phyloP scores from a whole-genome alignment of 116 monocot species.

The Zostera marina region DNA sequence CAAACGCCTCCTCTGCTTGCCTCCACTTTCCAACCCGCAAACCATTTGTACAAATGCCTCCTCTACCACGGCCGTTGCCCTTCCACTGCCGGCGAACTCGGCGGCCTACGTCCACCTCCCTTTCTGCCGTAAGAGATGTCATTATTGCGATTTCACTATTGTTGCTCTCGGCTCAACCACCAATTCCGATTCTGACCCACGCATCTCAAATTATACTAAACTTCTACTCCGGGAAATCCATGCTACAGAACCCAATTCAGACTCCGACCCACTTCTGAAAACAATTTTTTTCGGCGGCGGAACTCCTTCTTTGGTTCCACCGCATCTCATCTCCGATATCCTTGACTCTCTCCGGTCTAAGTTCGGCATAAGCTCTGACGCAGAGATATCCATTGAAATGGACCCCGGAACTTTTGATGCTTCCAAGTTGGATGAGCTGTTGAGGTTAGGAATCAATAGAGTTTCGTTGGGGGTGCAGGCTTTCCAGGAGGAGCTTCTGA shows the following conservation, averaged over 20 bases:
- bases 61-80: neutral
- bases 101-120: constrained; percentile 90
- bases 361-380: constrained; percentile 22
- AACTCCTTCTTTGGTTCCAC: constrained; percentile 82
- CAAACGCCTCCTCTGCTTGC: neutral
- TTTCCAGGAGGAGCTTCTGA: constrained; percentile 77
- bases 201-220: constrained; percentile 57
- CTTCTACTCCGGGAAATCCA: constrained; percentile 66
- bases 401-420: constrained; percentile 86
- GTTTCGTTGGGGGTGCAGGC: constrained; percentile 94
- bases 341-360: constrained; percentile 25
- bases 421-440: constrained; percentile 23
- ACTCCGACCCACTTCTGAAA: constrained; percentile 23
- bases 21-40: constrained; percentile 5
- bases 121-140: constrained; percentile 93
- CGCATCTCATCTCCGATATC: constrained; percentile 18
- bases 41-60: constrained; percentile 21
- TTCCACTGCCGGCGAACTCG: constrained; percentile 9
- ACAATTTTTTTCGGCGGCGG: constrained; percentile 90
- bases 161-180: constrained; percentile 70
- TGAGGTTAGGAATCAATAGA: constrained; percentile 56
- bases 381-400: constrained; percentile 96
- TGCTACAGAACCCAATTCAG: constrained; percentile 13
- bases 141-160: constrained; percentile 96
- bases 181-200: constrained; percentile 8